A percentile compares a stretch with the other conserved stretches of the same genome.
Conservation (phyloP, 2,329 filamentous ascomycete species). For the Nemania sp. region DNA sequence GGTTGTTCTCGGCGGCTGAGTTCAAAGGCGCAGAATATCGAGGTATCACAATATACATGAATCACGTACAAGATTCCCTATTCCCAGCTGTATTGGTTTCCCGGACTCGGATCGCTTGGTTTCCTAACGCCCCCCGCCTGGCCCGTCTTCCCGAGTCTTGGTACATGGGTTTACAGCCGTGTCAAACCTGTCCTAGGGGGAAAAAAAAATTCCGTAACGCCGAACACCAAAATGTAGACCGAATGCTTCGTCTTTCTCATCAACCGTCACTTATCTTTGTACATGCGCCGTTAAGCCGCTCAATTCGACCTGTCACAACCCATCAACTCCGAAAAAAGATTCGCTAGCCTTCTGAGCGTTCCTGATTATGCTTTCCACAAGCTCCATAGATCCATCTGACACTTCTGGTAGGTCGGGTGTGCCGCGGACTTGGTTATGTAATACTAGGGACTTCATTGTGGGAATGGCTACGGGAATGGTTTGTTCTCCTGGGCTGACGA, state of each 20-base stretch:
- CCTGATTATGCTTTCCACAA: slow-evolving; percentile 42
- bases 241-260: slow-evolving; percentile 17
- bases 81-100: not conserved
- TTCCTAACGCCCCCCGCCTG: not conserved
- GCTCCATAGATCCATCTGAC: slow-evolving; percentile 41
- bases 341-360: slow-evolving; percentile 42
- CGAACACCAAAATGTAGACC: slow-evolving; percentile 14
- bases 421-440: slow-evolving; percentile 6
- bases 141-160: not conserved
- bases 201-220: slow-evolving; percentile 11
- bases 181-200: not conserved
- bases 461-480: not conserved
- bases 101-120: not conserved
- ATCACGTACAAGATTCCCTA: not conserved
- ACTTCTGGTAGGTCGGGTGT: slow-evolving; percentile 40
- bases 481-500: not conserved
- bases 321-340: slow-evolving; percentile 9
- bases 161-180: slow-evolving; percentile 5
- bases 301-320: not conserved
- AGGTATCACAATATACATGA: slow-evolving; percentile 8
- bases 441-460: not conserved
- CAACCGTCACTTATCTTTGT: slow-evolving; percentile 7
- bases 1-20: not conserved
- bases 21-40: slow-evolving; percentile 1
- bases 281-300: not conserved